phyloP scores from a whole-genome alignment of 345 rosid genomes.

The Cardamine resedifolia region DNA sequence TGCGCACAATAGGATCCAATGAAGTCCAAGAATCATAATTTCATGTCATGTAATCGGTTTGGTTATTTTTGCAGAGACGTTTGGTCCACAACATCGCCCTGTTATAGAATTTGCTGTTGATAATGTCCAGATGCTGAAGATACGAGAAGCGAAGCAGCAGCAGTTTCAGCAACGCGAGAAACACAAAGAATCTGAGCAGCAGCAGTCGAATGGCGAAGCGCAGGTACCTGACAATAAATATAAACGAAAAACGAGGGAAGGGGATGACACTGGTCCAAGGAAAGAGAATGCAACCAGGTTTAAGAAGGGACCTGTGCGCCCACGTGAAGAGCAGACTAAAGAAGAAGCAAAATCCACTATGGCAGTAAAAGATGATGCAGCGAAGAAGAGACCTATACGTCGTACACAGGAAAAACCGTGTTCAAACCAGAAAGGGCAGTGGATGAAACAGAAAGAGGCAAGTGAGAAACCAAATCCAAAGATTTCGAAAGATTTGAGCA shows the following conservation, averaged over 20 bases:
- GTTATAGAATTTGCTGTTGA: slow-evolving; percentile 84
- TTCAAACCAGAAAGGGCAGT: slow-evolving; percentile 36
- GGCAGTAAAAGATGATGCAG: slow-evolving; percentile 22
- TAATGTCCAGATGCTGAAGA: slow-evolving; percentile 73
- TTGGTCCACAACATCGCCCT: slow-evolving; percentile 77
- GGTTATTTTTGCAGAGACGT: slow-evolving; percentile 57
- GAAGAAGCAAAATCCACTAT: slow-evolving; percentile 22
- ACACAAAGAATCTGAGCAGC: slow-evolving; percentile 25
- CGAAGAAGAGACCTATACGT: slow-evolving; percentile 43
- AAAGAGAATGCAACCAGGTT: slow-evolving; percentile 33
- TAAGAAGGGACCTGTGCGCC: slow-evolving; percentile 29
- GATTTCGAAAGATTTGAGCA: slow-evolving; percentile 26
- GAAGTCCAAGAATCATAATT: slow-evolving; percentile 1
- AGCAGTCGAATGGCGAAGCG: slow-evolving; percentile 31
- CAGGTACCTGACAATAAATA: slow-evolving; percentile 30
- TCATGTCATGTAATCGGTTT: slow-evolving; percentile 1
- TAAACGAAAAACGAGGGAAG: slow-evolving; percentile 50
- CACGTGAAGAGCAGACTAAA: slow-evolving; percentile 14
- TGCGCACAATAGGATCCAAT: not conserved
- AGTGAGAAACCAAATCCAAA: slow-evolving; percentile 29
- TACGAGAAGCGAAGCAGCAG: slow-evolving; percentile 52
- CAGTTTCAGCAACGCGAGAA: slow-evolving; percentile 44
- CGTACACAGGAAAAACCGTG: slow-evolving; percentile 34
- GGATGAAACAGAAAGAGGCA: slow-evolving; percentile 32
- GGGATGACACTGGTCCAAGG: slow-evolving; percentile 4